These are phyloP conservation scores for Talaromyces thailandensis DNA, from an alignment of 495 filamentous ascomycete species.

Conservation along the genomic window DNA sequence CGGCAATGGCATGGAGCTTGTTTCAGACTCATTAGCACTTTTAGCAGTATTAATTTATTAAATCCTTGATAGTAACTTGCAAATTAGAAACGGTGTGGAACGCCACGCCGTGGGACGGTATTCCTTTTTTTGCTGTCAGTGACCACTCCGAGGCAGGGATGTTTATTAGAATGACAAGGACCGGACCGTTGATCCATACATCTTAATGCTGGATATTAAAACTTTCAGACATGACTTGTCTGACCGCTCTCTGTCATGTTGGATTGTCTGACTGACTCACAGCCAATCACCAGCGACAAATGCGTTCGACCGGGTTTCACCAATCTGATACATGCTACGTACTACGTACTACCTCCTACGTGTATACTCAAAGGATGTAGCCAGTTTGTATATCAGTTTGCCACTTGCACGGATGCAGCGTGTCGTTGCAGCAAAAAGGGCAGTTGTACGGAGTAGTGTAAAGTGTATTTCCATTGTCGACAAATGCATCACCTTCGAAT, in stretches of 20 bases:
- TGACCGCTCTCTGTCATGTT: background rate
- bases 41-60: background rate
- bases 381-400: background rate
- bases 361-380: too few relatives aligned
- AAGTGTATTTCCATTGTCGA: background rate
- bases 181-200: background rate
- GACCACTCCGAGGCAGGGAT: background rate
- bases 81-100: background rate
- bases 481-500: background rate
- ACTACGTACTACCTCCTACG: background rate
- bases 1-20: background rate
- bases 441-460: background rate
- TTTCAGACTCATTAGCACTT: background rate
- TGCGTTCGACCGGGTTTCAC: background rate
- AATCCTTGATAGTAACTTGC: background rate
- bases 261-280: background rate
- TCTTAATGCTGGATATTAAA: background rate
- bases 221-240: background rate
- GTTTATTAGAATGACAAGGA: background rate
- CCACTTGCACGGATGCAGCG: background rate
- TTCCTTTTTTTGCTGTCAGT: too few relatives aligned
- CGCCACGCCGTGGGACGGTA: background rate
- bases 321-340: background rate
- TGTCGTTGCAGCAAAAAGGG: background rate
- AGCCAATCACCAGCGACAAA: background rate